Conservation (phyloP, 768 basidiomycete genomes). For the Hydnum rufescens region DNA sequence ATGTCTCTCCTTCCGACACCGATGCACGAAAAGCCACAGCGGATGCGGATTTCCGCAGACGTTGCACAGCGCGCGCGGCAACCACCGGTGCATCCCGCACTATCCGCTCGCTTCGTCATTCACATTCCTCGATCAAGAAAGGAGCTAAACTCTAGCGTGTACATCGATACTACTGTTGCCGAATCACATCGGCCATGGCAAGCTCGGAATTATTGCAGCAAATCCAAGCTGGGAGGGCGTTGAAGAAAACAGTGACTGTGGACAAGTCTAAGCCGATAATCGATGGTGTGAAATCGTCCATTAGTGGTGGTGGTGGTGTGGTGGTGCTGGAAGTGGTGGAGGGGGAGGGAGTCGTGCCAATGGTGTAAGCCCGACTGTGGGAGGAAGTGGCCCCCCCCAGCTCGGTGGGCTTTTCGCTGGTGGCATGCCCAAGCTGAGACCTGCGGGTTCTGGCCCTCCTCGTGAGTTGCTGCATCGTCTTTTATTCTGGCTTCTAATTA, state of each 20-base stretch:
- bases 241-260: constrained; percentile 23
- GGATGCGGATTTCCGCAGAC: too few species aligned
- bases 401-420: constrained; percentile 75
- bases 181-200: too few species aligned
- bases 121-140: too few species aligned
- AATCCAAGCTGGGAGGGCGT: constrained; percentile 61
- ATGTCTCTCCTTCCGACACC: too few species aligned
- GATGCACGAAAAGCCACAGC: too few species aligned
- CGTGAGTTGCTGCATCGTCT: neutral
- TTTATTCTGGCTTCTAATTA: neutral
- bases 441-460: constrained; percentile 29
- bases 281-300: constrained; percentile 9
- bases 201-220: constrained; percentile 36
- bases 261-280: constrained; percentile 15
- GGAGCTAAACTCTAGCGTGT: too few species aligned
- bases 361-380: constrained; percentile 13
- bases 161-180: too few species aligned
- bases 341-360: constrained; percentile 19
- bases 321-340: constrained; percentile 22
- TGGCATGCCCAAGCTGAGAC: constrained; percentile 78
- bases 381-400: constrained; percentile 46
- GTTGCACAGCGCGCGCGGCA: too few species aligned
- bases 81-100: too few species aligned
- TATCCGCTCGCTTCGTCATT: too few species aligned
- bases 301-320: constrained; percentile 19